phyloP scores from a whole-genome alignment of 2,329 filamentous ascomycete species.

The Monosporascus sp. region DNA sequence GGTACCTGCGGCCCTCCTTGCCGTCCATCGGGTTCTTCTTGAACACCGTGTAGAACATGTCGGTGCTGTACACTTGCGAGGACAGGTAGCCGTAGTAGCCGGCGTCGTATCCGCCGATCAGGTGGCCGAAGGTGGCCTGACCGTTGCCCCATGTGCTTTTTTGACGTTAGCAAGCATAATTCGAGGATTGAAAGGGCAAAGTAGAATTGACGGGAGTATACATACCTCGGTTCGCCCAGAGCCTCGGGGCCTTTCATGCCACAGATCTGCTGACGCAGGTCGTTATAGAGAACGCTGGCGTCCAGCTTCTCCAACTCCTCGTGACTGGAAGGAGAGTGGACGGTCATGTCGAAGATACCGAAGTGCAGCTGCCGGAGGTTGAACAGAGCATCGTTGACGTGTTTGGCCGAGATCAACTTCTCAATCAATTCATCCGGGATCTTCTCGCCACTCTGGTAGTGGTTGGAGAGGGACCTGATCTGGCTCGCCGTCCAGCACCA shows the following conservation, averaged over 20 bases:
- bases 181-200: neutral
- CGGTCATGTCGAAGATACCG: constrained; percentile 78
- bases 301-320: constrained; percentile 63
- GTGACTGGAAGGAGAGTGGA: constrained; percentile 67
- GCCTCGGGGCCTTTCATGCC: constrained; percentile 71
- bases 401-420: constrained; percentile 70
- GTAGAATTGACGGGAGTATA: constrained; percentile 8
- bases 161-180: constrained; percentile 20
- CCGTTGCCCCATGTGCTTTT: constrained; percentile 66
- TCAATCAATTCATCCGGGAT: constrained; percentile 72
- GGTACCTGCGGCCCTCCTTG: constrained; percentile 67
- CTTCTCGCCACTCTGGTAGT: constrained; percentile 64
- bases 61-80: constrained; percentile 74
- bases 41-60: constrained; percentile 83
- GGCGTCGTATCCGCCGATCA: constrained; percentile 80
- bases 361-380: constrained; percentile 76
- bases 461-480: constrained; percentile 62
- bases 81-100: constrained; percentile 75
- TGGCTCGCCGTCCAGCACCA: constrained; percentile 68
- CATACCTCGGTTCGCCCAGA: constrained; percentile 51
- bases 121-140: constrained; percentile 74
- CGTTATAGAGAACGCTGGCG: constrained; percentile 64
- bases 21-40: constrained; percentile 73
- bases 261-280: constrained; percentile 64
- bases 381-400: constrained; percentile 75